Evolutionary conservation across 352 stramenopile species (phyloP), one percentile per base, ranked within the genome.

Genomic region (Phytophthora multivora): DNA sequence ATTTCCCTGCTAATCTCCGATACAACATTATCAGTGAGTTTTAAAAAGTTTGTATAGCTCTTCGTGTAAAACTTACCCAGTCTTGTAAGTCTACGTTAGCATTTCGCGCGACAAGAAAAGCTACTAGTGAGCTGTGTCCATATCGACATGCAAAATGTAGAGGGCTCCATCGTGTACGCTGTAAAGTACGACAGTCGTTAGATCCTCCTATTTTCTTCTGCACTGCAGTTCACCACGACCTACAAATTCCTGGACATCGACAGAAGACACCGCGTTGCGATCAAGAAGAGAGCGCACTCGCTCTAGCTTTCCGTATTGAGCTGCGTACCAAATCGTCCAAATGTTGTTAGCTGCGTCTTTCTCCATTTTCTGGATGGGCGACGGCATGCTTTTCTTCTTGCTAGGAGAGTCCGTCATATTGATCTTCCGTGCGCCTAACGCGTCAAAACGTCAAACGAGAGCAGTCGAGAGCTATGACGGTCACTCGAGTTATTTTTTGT

Each of bases 271-370:
- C 5, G 51, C 48, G 11, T 75, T 54, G 0, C 64, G 77, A 6
- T 86, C 79, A 11, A 91, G 58, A 28, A 92, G 52, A 12, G 75
- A 83, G 19, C 60, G 62, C 51, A 90, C 63, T 8, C 81, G 80
- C 18, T 74, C 76, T 1, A 64, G 7, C 38, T 89, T 88, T 5
- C 83, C 83, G 16, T 79, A 75, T 49, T 80, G 75, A 4, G 83
- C 71, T 9, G 83, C 83, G 49, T 92, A 90, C 83, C 83, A 92
- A 51, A 92, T 82, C 11, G 77, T 90, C 73, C 80, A 92, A 38
- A 90, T 63, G 26, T 87, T 53, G 4, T 40, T 60, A 40, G 33
- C 43, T 11, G 56, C 49, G 8, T 70, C 63, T 4, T 19, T 25
- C 11, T 70, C 57, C 45, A 70, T 68, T 40, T 59, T 59, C 46